Base-by-base conservation (phyloP, 371 early-diverging fungal species). In the Syncephalastrum racemosum region DNA sequence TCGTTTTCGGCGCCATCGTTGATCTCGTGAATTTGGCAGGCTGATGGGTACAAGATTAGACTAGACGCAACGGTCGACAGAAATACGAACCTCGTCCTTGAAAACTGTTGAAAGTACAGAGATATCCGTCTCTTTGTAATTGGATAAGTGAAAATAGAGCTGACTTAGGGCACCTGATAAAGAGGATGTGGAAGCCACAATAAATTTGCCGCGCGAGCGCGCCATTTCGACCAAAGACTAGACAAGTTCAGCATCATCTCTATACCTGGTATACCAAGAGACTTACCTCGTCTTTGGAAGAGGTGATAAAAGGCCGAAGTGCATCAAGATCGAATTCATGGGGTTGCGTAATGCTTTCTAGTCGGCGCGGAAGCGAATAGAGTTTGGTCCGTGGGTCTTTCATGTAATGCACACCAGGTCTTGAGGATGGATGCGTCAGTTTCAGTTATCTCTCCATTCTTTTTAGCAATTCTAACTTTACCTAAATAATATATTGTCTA, bases 151-250 rank as follows among this genome's bases (percentile, higher is more conserved):
- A 63, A 89, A 90, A 56, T 92, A 91, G 45, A 94, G 64, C 22
- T 94, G 91, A 0, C 94, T 84, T 4, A 97, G 71, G 0, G 82
- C 62, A 4, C 82, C 66, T 10, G 95, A 90, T 58, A 92, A 86
- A 2, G 96, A 94, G 6, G 96, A 95, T 3, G 98, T 97, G 3
- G 96, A 94, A 1, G 92, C 89, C 19, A 87, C 77, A 71, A 88
- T 95, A 24, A 66, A 79, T 52, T 70, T 68, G 0, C 74, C 62
- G 36, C 75, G 62, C 1, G 58, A 25, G 13, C 59, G 65, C 0
- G 90, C 85, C 54, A 86, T 51, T 2, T 71, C 51, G 5, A 68
- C 52, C 3, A 90, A 66, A 3, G 45, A 64, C 86, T 84, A 60
- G 4, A 25, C 46, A 15, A 12, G 22, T 23, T 49, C 7, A 49